phyloP scores from a whole-genome alignment of 2,329 filamentous ascomycete genomes.

The Curvularia spicifera region DNA sequence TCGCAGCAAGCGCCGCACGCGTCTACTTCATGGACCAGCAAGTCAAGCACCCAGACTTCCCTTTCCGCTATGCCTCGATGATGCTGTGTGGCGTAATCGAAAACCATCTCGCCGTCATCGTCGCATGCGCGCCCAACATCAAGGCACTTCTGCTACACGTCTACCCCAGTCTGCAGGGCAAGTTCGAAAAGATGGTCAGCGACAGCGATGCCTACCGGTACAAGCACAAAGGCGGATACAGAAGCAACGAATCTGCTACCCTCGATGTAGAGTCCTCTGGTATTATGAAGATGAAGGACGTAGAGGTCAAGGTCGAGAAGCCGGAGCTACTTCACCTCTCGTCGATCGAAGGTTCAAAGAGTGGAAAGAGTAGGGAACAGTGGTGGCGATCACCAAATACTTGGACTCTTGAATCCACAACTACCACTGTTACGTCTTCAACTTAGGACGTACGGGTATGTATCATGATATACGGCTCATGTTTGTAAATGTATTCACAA shows the following conservation, averaged over 20 bases:
- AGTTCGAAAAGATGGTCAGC: constrained; percentile 26
- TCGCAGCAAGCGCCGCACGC: constrained; percentile 37
- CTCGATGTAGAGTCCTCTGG: constrained; percentile 6
- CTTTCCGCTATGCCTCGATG: constrained; percentile 34
- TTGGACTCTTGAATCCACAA: constrained; percentile 16
- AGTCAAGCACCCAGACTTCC: constrained; percentile 30
- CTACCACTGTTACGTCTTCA: background rate
- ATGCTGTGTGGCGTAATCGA: constrained; percentile 48
- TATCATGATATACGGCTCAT: background rate
- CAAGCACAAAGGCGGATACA: background rate
- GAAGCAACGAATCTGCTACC: constrained; percentile 8
- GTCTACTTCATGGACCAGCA: constrained; percentile 37
- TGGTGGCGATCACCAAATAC: constrained; percentile 25
- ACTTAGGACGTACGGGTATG: background rate
- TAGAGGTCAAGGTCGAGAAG: constrained; percentile 8
- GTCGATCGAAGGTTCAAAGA: background rate
- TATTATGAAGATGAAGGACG: constrained; percentile 10
- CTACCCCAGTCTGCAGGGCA: constrained; percentile 33
- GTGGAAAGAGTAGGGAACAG: constrained; percentile 5
- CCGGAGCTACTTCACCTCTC: background rate
- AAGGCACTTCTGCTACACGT: constrained; percentile 37
- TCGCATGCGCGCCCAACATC: constrained; percentile 45
- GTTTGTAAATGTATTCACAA: background rate
- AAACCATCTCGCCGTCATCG: constrained; percentile 47
- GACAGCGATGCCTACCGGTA: constrained; percentile 3